Evolutionary conservation across 768 basidiomycete genomes (phyloP).

Genomic region (Suillus paluster): DNA sequence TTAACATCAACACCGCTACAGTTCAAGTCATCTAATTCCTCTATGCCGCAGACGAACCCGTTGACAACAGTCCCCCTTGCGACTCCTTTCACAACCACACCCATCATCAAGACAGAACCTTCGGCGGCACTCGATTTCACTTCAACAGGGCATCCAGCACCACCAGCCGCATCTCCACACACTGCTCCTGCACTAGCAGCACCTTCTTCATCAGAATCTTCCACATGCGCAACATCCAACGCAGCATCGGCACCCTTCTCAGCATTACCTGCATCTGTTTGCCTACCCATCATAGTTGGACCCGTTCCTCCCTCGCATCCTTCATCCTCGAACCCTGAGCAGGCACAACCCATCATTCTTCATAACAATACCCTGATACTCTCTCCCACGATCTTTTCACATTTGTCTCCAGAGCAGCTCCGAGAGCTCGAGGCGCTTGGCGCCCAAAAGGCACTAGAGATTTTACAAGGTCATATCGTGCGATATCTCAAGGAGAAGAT

Average conservation of each 20-base stretch:
- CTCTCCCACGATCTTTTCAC: constrained; percentile 83
- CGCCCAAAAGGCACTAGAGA: constrained; percentile 78
- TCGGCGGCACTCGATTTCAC: constrained; percentile 9
- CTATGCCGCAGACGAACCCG: constrained; percentile 7
- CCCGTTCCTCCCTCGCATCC: constrained; percentile 71
- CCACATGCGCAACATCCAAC: constrained; percentile 17
- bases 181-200: constrained; percentile 23
- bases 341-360: constrained; percentile 69
- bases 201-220: constrained; percentile 23
- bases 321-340: constrained; percentile 44
- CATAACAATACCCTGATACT: constrained; percentile 86
- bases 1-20: constrained; percentile 66
- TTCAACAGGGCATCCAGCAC: constrained; percentile 12
- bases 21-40: constrained; percentile 8
- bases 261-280: constrained; percentile 47
- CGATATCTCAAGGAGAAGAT: constrained; percentile 81
- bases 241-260: constrained; percentile 28
- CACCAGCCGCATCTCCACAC: constrained; percentile 17
- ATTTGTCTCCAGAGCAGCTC: constrained; percentile 73
- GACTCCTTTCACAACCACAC: constrained; percentile 12
- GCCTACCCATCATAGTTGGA: constrained; percentile 78
- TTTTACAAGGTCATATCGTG: constrained; percentile 85
- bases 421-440: constrained; percentile 80
- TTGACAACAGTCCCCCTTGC: constrained; percentile 13
- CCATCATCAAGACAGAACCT: constrained; percentile 28